Percentiles rank a stretch among this genome's conserved stretches.
phyloP scores from a whole-genome alignment of 2,329 filamentous ascomycete species.

The Calonectria pseudoturangicola region DNA sequence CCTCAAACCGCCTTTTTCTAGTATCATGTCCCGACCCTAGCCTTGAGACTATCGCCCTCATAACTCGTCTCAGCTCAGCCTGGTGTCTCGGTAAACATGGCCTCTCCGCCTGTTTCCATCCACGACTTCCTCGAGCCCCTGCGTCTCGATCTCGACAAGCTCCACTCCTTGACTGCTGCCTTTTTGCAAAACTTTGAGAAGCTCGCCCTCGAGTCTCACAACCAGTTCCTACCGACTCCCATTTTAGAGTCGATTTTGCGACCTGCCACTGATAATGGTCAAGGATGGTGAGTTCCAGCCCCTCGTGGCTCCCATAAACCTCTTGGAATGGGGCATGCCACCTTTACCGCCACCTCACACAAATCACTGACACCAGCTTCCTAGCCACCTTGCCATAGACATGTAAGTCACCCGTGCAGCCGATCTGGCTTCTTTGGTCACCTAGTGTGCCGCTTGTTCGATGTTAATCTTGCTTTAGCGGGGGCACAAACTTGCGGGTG shows the following conservation, averaged over 20 bases:
- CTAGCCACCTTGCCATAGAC: conserved; percentile 77
- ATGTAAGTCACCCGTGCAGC: conserved; percentile 69
- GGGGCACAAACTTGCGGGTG: conserved; percentile 81
- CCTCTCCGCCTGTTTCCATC: conserved; percentile 46
- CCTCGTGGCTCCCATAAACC: neutral
- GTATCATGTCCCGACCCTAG: conserved; percentile 23
- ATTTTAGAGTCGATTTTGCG: conserved; percentile 76
- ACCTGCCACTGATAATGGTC: conserved; percentile 64
- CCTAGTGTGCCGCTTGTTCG: neutral
- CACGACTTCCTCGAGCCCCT: conserved; percentile 72
- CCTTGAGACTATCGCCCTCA: conserved; percentile 5
- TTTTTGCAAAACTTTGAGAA: conserved; percentile 68
- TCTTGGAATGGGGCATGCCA: conserved; percentile 5
- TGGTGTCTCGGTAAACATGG: conserved; percentile 39
- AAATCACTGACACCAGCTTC: conserved; percentile 41
- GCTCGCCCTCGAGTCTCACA: conserved; percentile 70
- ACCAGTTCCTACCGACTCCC: conserved; percentile 77
- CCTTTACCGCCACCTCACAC: conserved; percentile 5
- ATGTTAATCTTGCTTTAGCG: conserved; percentile 63
- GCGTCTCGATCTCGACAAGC: conserved; percentile 66
- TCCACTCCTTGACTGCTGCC: conserved; percentile 67
- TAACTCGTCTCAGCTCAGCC: neutral
- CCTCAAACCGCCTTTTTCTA: conserved; percentile 13
- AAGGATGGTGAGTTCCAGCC: conserved; percentile 69
- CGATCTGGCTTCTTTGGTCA: neutral